Conservation (phyloP, 768 basidiomycete genomes). For the Auricularia cornea region DNA sequence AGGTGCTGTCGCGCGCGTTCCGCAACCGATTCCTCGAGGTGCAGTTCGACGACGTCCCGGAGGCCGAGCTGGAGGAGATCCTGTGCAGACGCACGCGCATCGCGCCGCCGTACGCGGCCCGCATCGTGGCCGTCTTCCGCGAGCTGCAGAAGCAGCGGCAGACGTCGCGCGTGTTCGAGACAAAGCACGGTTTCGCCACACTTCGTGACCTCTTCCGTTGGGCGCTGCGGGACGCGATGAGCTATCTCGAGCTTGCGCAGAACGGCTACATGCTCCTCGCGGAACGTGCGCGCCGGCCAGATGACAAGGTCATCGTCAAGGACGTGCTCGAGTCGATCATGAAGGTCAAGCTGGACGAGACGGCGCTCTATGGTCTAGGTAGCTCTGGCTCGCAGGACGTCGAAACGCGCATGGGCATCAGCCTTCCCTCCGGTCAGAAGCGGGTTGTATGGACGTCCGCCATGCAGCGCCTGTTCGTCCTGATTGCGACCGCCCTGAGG, state of each 20-base stretch:
- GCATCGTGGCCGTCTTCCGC: slow-evolving; percentile 84
- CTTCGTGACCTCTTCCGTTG: slow-evolving; percentile 95
- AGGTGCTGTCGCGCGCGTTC: slow-evolving; percentile 91
- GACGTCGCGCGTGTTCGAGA: slow-evolving; percentile 88
- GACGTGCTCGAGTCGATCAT: slow-evolving; percentile 86
- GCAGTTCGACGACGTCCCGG: slow-evolving; percentile 94
- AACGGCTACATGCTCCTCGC: slow-evolving; percentile 97
- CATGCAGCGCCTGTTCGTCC: slow-evolving; percentile 81
- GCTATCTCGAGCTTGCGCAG: slow-evolving; percentile 87
- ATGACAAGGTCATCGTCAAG: slow-evolving; percentile 85
- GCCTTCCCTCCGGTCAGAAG: slow-evolving; percentile 35
- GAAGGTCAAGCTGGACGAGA: slow-evolving; percentile 76
- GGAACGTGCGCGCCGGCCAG: slow-evolving; percentile 74
- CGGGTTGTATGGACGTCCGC: slow-evolving; percentile 84
- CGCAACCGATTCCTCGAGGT: slow-evolving; percentile 96
- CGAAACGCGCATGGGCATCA: slow-evolving; percentile 44
- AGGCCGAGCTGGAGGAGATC: slow-evolving; percentile 86
- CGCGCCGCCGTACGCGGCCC: slow-evolving; percentile 86
- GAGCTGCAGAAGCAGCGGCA: slow-evolving; percentile 92
- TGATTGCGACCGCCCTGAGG: slow-evolving; percentile 76
- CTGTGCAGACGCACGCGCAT: slow-evolving; percentile 88
- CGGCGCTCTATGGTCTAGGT: slow-evolving; percentile 53
- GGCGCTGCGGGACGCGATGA: slow-evolving; percentile 84
- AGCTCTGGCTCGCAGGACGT: slow-evolving; percentile 31
- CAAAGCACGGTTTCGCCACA: slow-evolving; percentile 94